Percentiles rank a stretch among this genome's conserved stretches.
Conservation (phyloP, 164 flowering plant genomes). For the Magnolia kwangsiensis region DNA sequence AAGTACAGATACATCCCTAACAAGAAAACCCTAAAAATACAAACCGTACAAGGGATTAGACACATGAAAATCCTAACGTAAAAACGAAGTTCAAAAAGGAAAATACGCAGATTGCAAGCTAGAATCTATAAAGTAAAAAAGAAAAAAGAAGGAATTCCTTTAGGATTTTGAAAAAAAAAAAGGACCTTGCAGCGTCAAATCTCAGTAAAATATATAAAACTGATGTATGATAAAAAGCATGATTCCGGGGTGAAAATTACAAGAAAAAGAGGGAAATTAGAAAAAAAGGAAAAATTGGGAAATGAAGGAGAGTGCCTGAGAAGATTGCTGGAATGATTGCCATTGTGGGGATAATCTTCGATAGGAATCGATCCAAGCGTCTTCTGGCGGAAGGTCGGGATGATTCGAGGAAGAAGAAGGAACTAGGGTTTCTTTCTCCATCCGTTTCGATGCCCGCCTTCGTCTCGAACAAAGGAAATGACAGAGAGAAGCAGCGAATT, state of each 20-base stretch:
- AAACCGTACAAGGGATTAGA: neutral
- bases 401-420: conserved; percentile 22
- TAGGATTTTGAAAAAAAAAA: neutral
- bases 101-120: neutral
- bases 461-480: neutral
- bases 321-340: conserved; percentile 43
- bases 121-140: neutral
- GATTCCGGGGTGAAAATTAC: neutral
- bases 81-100: neutral
- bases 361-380: conserved; percentile 57
- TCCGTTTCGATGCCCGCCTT: conserved; percentile 5
- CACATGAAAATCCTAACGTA: neutral
- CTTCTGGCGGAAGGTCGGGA: conserved; percentile 36
- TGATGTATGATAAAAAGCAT: neutral
- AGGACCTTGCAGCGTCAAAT: neutral
- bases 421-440: conserved; percentile 42
- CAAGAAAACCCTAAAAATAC: neutral
- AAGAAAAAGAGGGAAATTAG: neutral
- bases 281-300: neutral
- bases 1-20: neutral
- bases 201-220: neutral
- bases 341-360: conserved; percentile 50
- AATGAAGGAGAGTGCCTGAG: conserved; percentile 33
- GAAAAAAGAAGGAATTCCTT: neutral
- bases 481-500: conserved; percentile 1